These are phyloP conservation scores for Zelonia costaricensis DNA, from an alignment of 208 protist genomes.

Conservation along the genomic window DNA sequence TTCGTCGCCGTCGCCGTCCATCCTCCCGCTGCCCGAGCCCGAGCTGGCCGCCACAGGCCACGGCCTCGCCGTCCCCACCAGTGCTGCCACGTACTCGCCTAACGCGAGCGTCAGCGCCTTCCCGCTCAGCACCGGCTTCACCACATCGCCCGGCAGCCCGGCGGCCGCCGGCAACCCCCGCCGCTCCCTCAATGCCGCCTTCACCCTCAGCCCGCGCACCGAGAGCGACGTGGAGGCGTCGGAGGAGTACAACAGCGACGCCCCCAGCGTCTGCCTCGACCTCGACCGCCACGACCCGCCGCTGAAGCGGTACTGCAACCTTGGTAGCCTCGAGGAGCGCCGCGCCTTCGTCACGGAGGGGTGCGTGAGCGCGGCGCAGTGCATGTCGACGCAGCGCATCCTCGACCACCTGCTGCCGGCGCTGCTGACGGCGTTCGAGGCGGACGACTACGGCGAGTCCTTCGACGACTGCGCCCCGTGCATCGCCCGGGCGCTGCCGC, in stretches of 20 bases:
- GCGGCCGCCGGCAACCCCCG: constrained; percentile 28
- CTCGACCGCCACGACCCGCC: constrained; percentile 41
- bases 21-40: neutral
- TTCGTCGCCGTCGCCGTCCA: neutral
- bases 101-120: constrained; percentile 9
- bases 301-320: constrained; percentile 32
- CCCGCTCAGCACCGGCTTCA: neutral
- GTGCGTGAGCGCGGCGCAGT: constrained; percentile 35
- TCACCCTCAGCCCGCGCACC: constrained; percentile 60
- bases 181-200: constrained; percentile 62
- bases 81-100: neutral
- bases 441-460: constrained; percentile 55
- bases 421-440: constrained; percentile 54
- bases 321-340: constrained; percentile 50
- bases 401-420: constrained; percentile 63
- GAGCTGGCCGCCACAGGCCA: neutral
- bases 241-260: constrained; percentile 29
- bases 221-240: constrained; percentile 39
- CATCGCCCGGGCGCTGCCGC: constrained; percentile 53
- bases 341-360: constrained; percentile 51
- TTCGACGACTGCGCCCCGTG: constrained; percentile 61
- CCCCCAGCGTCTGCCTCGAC: constrained; percentile 39
- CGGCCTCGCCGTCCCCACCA: neutral
- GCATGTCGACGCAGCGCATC: constrained; percentile 59
- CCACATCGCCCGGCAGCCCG: constrained; percentile 1